Evolutionary conservation across 1,284 basidiomycete species (phyloP).

Genomic region (Ustilago loliicola): DNA sequence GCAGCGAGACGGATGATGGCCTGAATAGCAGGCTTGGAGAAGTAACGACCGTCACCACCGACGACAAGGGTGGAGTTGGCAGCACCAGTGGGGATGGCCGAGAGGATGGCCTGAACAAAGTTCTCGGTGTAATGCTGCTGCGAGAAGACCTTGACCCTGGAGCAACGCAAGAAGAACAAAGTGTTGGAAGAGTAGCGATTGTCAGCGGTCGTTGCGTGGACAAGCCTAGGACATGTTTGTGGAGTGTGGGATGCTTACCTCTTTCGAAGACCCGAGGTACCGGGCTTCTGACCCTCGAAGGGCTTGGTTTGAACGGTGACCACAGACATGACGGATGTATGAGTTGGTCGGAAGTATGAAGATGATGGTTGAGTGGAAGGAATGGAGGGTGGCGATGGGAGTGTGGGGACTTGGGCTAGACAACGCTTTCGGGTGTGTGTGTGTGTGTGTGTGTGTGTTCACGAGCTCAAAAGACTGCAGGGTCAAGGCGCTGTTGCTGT

Average conservation of each 20-base stretch:
- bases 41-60: conserved; percentile 96
- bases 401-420: neutral
- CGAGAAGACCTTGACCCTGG: conserved; percentile 69
- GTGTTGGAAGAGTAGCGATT: neutral
- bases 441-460: no score
- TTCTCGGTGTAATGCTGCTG: conserved; percentile 96
- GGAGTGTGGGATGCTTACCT: conserved; percentile 23
- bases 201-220: no score
- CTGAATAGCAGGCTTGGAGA: conserved; percentile 88
- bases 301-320: conserved; percentile 65
- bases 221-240: no score
- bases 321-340: conserved; percentile 54
- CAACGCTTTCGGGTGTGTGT: neutral
- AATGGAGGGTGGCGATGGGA: neutral
- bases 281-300: conserved; percentile 70
- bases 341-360: neutral
- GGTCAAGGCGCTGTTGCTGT: neutral
- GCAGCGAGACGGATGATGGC: conserved; percentile 91
- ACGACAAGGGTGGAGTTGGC: conserved; percentile 85
- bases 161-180: neutral
- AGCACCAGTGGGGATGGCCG: conserved; percentile 84
- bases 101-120: conserved; percentile 94
- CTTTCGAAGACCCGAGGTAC: conserved; percentile 69
- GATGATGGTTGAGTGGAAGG: conserved; percentile 2
- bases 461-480: neutral